Percentiles rank a stretch among this genome's conserved stretches.
phyloP scores from a whole-genome alignment of 2,329 filamentous ascomycete genomes.

The Talaromyces verruculosus region DNA sequence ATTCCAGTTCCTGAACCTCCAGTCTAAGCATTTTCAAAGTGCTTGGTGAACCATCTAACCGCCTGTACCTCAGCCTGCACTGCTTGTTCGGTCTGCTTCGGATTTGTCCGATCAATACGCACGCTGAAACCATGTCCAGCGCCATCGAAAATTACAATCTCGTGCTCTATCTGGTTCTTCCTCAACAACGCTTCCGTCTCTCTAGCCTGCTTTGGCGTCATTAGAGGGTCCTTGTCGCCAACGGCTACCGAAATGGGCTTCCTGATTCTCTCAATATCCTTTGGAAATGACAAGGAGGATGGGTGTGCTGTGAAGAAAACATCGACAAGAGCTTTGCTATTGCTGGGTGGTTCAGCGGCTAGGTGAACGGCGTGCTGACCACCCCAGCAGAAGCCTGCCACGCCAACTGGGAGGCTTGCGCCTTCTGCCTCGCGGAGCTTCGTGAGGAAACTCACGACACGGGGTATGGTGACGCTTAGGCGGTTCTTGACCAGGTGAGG shows the following conservation, averaged over 20 bases:
- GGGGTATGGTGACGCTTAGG: background rate
- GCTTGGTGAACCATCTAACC: slow-evolving; percentile 24
- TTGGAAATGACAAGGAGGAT: slow-evolving; percentile 49
- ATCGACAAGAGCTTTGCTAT: slow-evolving; percentile 46
- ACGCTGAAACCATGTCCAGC: slow-evolving; percentile 32
- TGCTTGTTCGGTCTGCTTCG: slow-evolving; percentile 28
- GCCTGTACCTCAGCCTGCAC: slow-evolving; percentile 31
- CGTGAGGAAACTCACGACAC: background rate
- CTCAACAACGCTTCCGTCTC: background rate
- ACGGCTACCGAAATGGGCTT: background rate
- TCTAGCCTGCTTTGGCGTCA: background rate
- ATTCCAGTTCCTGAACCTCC: background rate
- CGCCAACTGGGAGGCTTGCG: background rate
- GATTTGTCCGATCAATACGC: slow-evolving; percentile 27
- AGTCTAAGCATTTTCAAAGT: background rate
- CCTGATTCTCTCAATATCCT: slow-evolving; percentile 44
- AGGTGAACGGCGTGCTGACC: slow-evolving; percentile 50
- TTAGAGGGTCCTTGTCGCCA: background rate
- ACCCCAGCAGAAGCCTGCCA: background rate
- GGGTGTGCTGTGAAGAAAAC: slow-evolving; percentile 57
- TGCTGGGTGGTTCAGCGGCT: slow-evolving; percentile 36
- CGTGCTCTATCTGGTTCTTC: background rate
- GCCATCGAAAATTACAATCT: background rate
- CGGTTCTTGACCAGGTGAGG: background rate
- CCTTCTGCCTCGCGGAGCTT: background rate